A percentile compares a stretch with the other conserved stretches of the same genome.
These are phyloP conservation scores for Acacia melanoxylon DNA, from an alignment of 306 rosid genomes.

Conservation along the genomic window DNA sequence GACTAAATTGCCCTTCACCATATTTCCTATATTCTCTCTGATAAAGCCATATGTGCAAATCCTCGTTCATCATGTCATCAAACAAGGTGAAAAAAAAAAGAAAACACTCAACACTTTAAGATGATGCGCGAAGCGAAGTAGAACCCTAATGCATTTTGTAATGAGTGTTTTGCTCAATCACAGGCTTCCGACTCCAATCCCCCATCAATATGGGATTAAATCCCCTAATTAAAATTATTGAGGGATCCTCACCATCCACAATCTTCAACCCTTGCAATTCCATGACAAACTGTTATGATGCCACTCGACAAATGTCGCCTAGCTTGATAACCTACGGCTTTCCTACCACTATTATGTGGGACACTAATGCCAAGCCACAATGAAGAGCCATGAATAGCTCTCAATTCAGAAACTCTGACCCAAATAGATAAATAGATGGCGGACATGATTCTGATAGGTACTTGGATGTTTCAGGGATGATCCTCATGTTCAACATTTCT, in stretches of 20 bases:
- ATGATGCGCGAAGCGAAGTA: too few species aligned
- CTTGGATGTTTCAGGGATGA: constrained; percentile 3
- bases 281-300: constrained; percentile 68
- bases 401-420: constrained; percentile 40
- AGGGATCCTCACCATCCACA: constrained; percentile 86
- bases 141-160: constrained; percentile 80
- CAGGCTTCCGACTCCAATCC: constrained; percentile 88
- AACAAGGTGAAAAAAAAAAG: too few species aligned
- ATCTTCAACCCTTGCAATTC: constrained; percentile 83
- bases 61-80: too few species aligned
- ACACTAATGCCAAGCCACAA: constrained; percentile 84
- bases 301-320: constrained; percentile 29
- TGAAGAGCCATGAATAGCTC: constrained; percentile 57
- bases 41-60: too few species aligned
- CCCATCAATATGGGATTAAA: constrained; percentile 83
- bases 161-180: constrained; percentile 80
- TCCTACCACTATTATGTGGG: constrained; percentile 71
- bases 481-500: constrained; percentile 34
- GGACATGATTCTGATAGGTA: constrained; percentile 62
- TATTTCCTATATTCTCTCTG: too few species aligned
- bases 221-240: constrained; percentile 55
- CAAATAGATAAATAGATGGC: constrained; percentile 52
- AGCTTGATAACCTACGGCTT: constrained; percentile 51
- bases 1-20: too few species aligned
- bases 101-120: too few species aligned